phyloP scores from a whole-genome alignment of 805 yeast species.

The Yarrowia sp. region DNA sequence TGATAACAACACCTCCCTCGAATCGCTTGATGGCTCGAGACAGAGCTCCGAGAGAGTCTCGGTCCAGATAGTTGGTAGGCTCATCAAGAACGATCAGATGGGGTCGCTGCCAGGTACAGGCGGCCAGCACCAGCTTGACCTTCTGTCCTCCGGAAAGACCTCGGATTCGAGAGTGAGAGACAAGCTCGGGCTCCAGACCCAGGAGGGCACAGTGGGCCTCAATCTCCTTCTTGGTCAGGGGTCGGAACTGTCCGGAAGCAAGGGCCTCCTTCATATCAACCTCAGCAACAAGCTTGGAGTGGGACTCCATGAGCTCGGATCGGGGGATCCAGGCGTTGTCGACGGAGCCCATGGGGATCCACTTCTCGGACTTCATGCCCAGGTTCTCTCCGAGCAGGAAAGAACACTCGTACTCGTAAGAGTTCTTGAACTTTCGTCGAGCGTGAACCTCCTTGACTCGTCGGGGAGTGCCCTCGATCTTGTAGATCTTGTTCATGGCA shows the following conservation, averaged over 20 bases:
- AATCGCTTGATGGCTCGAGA: conserved; percentile 98
- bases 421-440: conserved; percentile 99
- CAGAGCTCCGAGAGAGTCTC: conserved; percentile 99
- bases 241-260: conserved; percentile 99
- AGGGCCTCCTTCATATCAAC: conserved; percentile 99
- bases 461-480: conserved; percentile 98
- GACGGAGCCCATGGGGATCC: conserved; percentile 99
- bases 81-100: conserved; percentile 98
- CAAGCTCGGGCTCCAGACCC: conserved; percentile 98
- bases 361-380: conserved; percentile 98
- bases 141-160: conserved; percentile 99
- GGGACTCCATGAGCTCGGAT: conserved; percentile 96
- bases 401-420: conserved; percentile 99
- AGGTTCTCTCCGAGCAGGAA: conserved; percentile 97
- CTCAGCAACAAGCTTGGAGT: conserved; percentile 99
- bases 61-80: conserved; percentile 98
- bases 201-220: conserved; percentile 98
- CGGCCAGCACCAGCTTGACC: conserved; percentile 99
- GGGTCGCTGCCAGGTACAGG: conserved; percentile 99
- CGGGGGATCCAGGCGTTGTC: conserved; percentile 99
- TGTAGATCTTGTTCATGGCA: conserved; percentile 99
- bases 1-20: conserved; percentile 99
- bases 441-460: conserved; percentile 91
- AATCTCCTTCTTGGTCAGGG: conserved; percentile 99
- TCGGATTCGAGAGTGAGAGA: conserved; percentile 99